These are phyloP conservation scores for Solanum boliviense DNA, from an alignment of 257 asterid genomes.

Conservation along the genomic window DNA sequence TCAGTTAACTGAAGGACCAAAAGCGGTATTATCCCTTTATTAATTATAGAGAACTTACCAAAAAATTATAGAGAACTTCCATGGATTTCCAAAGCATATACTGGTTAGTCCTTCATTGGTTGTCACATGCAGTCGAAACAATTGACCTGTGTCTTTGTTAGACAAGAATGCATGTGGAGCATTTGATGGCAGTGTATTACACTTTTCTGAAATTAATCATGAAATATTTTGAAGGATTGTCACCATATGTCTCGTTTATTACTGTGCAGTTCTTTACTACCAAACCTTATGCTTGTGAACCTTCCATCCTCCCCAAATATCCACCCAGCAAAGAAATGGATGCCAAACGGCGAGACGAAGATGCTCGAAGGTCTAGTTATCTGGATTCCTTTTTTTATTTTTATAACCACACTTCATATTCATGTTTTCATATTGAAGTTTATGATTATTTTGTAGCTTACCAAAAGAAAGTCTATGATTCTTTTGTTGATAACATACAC, in stretches of 20 bases:
- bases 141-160: neutral
- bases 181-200: neutral
- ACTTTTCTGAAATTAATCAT: neutral
- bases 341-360: constrained; percentile 84
- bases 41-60: neutral
- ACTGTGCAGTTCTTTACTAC: constrained; percentile 58
- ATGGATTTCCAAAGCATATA: neutral
- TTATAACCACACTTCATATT: neutral
- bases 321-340: constrained; percentile 96
- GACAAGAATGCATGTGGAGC: neutral
- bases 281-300: constrained; percentile 72
- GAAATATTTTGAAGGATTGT: neutral
- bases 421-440: neutral
- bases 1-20: neutral
- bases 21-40: neutral
- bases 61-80: neutral
- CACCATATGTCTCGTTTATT: neutral
- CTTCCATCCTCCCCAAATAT: constrained; percentile 84
- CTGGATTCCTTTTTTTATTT: neutral
- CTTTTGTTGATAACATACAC: neutral
- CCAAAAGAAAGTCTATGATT: neutral
- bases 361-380: constrained; percentile 66
- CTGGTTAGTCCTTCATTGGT: neutral
- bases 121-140: neutral
- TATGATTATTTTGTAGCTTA: neutral